Conservation (phyloP, 75 land plant genomes). For the Cupressus sempervirens region DNA sequence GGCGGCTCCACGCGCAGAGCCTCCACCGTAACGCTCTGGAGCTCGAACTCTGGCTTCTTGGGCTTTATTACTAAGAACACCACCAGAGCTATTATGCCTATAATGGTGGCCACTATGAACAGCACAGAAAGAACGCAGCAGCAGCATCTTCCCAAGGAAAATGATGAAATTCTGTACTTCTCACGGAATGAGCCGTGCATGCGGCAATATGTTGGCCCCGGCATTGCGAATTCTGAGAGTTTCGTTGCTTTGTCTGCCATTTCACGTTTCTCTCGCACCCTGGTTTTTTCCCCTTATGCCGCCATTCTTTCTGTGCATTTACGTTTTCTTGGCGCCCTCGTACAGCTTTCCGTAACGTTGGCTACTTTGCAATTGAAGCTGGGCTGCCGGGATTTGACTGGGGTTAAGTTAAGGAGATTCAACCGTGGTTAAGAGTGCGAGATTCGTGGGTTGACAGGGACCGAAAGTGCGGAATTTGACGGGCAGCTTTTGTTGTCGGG, state of each 20-base stretch:
- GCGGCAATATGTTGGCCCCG: background rate
- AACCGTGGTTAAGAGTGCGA: too few relatives aligned
- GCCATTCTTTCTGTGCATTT: background rate
- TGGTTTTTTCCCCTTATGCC: background rate
- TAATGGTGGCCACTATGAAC: slow-evolving; percentile 42
- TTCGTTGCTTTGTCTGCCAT: background rate
- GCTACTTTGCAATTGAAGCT: too few relatives aligned
- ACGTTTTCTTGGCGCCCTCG: background rate
- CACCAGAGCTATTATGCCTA: slow-evolving; percentile 46
- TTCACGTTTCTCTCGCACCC: too few relatives aligned
- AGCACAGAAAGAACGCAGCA: slow-evolving; percentile 73
- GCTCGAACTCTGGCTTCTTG: slow-evolving; percentile 62
- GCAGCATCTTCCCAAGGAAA: slow-evolving; percentile 62
- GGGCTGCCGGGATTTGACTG: too few relatives aligned
- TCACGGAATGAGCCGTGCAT: background rate
- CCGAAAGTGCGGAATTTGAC: too few relatives aligned
- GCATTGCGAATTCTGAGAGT: background rate
- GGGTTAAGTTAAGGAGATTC: too few relatives aligned
- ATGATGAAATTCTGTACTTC: background rate
- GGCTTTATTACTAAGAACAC: slow-evolving; percentile 62
- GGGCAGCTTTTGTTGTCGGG: too few relatives aligned
- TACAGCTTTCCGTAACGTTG: too few relatives aligned
- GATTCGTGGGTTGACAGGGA: too few relatives aligned
- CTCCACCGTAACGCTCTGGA: slow-evolving; percentile 52
- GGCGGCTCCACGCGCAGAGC: slow-evolving; percentile 39